Evolutionary conservation across 768 basidiomycete species (phyloP).

Genomic region (Suillus tomentosus): DNA sequence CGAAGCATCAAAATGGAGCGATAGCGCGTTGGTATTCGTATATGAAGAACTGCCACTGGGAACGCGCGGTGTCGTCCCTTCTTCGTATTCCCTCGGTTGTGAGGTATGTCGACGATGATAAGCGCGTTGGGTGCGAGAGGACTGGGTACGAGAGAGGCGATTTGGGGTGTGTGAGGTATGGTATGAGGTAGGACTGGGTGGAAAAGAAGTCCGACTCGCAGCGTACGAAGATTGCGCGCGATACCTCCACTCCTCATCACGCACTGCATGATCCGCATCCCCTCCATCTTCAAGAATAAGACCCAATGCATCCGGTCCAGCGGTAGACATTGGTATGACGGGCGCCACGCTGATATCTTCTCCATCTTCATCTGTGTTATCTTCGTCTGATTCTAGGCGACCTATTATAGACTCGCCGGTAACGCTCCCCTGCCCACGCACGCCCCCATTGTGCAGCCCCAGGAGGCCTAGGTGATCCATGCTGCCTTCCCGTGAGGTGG

Average conservation of each 20-base stretch:
- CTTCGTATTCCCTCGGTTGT: conserved; percentile 16
- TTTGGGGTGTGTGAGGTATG: background rate
- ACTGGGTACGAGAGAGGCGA: background rate
- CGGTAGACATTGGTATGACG: conserved; percentile 21
- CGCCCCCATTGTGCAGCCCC: conserved; percentile 33
- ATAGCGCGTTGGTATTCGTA: conserved; percentile 32
- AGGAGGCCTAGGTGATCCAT: conserved; percentile 34
- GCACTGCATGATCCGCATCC: conserved; percentile 8
- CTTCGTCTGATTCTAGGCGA: conserved; percentile 18
- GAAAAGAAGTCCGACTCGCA: conserved; percentile 8
- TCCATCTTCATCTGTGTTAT: conserved; percentile 19
- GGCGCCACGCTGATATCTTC: conserved; percentile 22
- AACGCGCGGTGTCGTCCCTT: conserved; percentile 1
- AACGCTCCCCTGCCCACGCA: conserved; percentile 27
- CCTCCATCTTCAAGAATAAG: conserved; percentile 36
- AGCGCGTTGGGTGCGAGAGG: background rate
- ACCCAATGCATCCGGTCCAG: conserved; percentile 27
- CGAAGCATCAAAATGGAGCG: conserved; percentile 39
- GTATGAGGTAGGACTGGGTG: background rate
- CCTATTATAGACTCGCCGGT: conserved; percentile 22
- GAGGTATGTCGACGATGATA: conserved; percentile 25
- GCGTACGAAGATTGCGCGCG: conserved; percentile 16
- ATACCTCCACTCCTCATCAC: conserved; percentile 16
- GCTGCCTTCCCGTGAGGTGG: conserved; percentile 26
- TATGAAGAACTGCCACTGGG: conserved; percentile 23